These are phyloP conservation scores for Saksenaea oblongispora DNA, from an alignment of 371 early-diverging fungal species.

Conservation along the genomic window DNA sequence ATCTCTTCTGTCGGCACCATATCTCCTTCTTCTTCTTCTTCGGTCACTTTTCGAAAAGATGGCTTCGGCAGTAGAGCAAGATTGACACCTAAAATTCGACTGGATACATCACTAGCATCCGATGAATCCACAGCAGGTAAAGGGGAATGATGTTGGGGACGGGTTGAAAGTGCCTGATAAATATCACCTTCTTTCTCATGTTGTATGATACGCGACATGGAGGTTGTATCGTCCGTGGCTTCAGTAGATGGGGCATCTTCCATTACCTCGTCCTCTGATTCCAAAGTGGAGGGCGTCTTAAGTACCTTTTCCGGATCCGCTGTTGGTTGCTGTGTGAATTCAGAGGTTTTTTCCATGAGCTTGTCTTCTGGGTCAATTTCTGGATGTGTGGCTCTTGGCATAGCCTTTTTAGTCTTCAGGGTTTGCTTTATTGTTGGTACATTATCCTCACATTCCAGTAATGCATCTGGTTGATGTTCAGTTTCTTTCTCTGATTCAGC, in stretches of 20 bases:
- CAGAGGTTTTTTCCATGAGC: not conserved
- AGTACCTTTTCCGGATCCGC: not conserved
- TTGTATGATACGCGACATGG: not conserved
- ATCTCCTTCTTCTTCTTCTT: slow-evolving; percentile 17
- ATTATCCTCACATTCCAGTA: not conserved
- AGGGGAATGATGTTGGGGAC: slow-evolving; percentile 20
- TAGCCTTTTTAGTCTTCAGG: not conserved
- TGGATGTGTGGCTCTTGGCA: not conserved
- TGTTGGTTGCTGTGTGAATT: not conserved
- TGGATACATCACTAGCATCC: not conserved
- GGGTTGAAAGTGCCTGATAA: slow-evolving; percentile 31
- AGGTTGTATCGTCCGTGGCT: not conserved
- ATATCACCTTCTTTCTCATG: slow-evolving; percentile 29
- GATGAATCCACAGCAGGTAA: not conserved
- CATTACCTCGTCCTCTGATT: not conserved
- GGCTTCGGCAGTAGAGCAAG: slow-evolving; percentile 42
- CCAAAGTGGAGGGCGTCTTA: not conserved
- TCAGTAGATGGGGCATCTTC: not conserved
- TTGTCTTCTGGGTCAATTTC: not conserved
- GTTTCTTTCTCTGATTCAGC: not conserved
- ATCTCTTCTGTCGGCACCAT: not conserved
- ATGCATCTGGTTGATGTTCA: not conserved
- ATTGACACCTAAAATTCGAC: slow-evolving; percentile 13
- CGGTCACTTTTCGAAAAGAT: slow-evolving; percentile 22
- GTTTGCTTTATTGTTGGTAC: not conserved